phyloP scores from a whole-genome alignment of 129 eudicot species.

The Artemisia tridentata region DNA sequence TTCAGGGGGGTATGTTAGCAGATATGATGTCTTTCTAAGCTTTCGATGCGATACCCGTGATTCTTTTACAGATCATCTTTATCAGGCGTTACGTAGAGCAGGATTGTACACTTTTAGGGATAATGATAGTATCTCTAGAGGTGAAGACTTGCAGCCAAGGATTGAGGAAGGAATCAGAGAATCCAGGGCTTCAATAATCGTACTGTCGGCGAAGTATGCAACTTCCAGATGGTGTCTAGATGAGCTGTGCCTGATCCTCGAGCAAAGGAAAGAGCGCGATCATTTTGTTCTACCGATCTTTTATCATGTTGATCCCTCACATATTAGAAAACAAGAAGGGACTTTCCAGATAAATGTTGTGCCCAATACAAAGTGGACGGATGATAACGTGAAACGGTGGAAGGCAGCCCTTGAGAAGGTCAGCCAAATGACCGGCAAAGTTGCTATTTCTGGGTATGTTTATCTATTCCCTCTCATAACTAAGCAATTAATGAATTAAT shows the following conservation, averaged over 20 bases:
- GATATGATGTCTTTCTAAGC: slow-evolving; percentile 21
- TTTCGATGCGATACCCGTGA: slow-evolving; percentile 23
- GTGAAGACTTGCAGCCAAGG: not conserved
- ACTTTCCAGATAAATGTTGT: not conserved
- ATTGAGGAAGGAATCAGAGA: not conserved
- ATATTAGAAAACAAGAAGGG: slow-evolving; percentile 16
- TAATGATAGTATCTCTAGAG: not conserved
- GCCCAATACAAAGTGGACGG: not conserved
- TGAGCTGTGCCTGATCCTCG: slow-evolving; percentile 23
- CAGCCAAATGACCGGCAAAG: slow-evolving; percentile 18
- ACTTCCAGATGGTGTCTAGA: slow-evolving; percentile 21
- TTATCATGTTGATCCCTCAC: slow-evolving; percentile 30
- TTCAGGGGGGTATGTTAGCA: not conserved
- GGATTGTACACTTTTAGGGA: slow-evolving; percentile 11
- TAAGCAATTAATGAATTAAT: no score
- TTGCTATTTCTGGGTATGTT: slow-evolving; percentile 29
- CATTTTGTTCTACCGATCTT: slow-evolving; percentile 31
- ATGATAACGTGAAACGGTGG: slow-evolving; percentile 26
- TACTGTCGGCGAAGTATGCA: slow-evolving; percentile 12
- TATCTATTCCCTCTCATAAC: no score
- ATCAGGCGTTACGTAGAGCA: not conserved
- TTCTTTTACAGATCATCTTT: slow-evolving; percentile 12
- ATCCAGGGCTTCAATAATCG: slow-evolving; percentile 15
- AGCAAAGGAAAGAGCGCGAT: slow-evolving; percentile 19
- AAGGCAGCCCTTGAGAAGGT: slow-evolving; percentile 29